phyloP scores from a whole-genome alignment of 495 filamentous ascomycete genomes.

The Talaromyces wortmannii region DNA sequence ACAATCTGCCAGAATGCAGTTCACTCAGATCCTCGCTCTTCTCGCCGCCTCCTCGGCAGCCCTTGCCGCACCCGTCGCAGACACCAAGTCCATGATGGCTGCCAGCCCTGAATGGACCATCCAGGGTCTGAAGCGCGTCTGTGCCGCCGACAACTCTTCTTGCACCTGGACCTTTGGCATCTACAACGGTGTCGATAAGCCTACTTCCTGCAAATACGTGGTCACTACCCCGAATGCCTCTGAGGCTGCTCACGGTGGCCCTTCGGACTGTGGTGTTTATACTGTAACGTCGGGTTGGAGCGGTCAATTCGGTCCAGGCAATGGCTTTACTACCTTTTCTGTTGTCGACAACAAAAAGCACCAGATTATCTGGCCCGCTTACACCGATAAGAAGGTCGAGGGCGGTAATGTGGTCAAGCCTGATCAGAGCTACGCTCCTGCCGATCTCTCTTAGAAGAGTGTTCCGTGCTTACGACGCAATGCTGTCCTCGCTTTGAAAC shows the following conservation, averaged over 20 bases:
- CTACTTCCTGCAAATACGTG: conserved; percentile 29
- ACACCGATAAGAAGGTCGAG: conserved; percentile 36
- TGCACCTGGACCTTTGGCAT: conserved; percentile 44
- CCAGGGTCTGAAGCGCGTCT: conserved; percentile 35
- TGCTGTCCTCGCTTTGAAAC: background rate
- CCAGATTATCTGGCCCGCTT: conserved; percentile 42
- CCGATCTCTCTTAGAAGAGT: conserved; percentile 19
- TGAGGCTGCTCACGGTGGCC: conserved; percentile 24
- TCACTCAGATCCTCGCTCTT: conserved; percentile 31
- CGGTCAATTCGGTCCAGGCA: conserved; percentile 42
- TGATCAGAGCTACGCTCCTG: conserved; percentile 47
- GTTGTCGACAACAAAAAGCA: conserved; percentile 34
- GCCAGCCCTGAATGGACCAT: conserved; percentile 40
- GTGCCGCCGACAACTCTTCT: conserved; percentile 33
- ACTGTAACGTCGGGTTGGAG: conserved; percentile 49
- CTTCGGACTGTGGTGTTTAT: conserved; percentile 37
- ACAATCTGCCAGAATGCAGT: conserved; percentile 35
- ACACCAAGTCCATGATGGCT: conserved; percentile 28
- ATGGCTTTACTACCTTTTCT: conserved; percentile 47
- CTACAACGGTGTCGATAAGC: conserved; percentile 23
- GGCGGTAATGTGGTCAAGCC: conserved; percentile 40
- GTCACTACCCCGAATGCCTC: conserved; percentile 33
- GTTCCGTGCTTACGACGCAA: background rate
- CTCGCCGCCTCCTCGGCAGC: conserved; percentile 28
- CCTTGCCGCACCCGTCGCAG: conserved; percentile 26